Percentiles rank a stretch among this genome's conserved stretches.
These are phyloP conservation scores for Amoebophrya sp. DNA, from an alignment of 169 alveolate genomes.

Conservation along the genomic window DNA sequence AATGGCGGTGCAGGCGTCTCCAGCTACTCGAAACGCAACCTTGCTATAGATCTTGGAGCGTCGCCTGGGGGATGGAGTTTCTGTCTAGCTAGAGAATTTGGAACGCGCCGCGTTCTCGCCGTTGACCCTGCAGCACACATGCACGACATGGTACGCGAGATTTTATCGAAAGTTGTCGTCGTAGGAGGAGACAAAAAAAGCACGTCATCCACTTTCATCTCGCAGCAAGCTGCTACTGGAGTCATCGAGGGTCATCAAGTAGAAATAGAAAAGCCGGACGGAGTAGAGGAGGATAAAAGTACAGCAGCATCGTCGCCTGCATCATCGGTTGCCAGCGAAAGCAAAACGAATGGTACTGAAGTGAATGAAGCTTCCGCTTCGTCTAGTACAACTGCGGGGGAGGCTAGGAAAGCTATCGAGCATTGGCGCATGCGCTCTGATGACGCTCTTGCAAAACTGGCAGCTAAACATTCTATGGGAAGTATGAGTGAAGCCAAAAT, in stretches of 20 bases:
- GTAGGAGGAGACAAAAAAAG: not conserved
- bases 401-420: not conserved
- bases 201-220: too few species aligned
- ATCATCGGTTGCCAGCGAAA: too few species aligned
- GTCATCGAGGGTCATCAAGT: too few species aligned
- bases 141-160: not conserved
- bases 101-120: not conserved
- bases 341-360: too few species aligned
- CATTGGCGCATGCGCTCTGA: not conserved
- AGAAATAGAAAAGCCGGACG: too few species aligned
- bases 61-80: not conserved
- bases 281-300: too few species aligned
- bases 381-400: too few species aligned
- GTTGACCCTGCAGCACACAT: slow-evolving; percentile 11
- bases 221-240: too few species aligned
- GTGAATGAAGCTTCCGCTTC: too few species aligned
- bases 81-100: not conserved
- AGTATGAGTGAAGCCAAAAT: not conserved
- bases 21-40: not conserved
- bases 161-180: not conserved
- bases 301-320: too few species aligned
- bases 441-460: not conserved
- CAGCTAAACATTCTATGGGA: not conserved
- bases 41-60: not conserved
- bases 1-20: not conserved